Base-by-base conservation (phyloP, 2,329 filamentous ascomycete species). In the Pseudocercospora eumusae region DNA sequence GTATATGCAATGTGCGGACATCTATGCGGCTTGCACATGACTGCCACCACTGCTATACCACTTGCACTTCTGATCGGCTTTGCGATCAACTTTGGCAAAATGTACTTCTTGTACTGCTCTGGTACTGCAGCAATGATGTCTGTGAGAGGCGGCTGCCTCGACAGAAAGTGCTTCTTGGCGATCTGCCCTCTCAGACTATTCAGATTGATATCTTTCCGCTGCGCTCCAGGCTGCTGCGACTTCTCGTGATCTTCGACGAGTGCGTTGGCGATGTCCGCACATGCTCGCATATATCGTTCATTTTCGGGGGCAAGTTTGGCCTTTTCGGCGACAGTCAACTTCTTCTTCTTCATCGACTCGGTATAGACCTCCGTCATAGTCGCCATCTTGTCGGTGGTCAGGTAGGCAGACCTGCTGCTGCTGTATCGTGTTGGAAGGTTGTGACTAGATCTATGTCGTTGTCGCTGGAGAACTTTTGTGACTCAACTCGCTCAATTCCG, bases 21-120 rank as follows among this genome's bases (percentile, higher is more conserved):
- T 74, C 95, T 85, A 76, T 99, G 95, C 23, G 95, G 95, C 78
- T 99, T 99, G 84, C 95, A 98, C 95, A 99, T 99, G 69, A 99
- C 96, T 47, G 96, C 95, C 52, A 99, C 95, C 8, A 99, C 95
- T 1, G 95, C 95, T 71, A 99, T 99, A 61, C 95, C 95, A 57
- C 93, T 97, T 0, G 93, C 96, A 15, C 93, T 97, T 71, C 91
- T 85, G 63, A 99, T 98, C 1, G 95, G 95, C 78, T 99, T 99
- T 25, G 96, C 95, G 70, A 99, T 92, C 65, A 99, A 82, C 79
- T 96, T 96, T 20, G 93, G 95, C 65, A 98, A 79, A 64, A 99
- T 97, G 73, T 98, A 98, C 80, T 98, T 99, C 82, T 98, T 99
- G 81, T 98, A 97, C 76, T 98, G 93, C 75, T 99, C 95, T n/a